A percentile compares a stretch with the other conserved stretches of the same genome.
Conservation (phyloP, 108 stramenopile species). For the Cyclotella baltica region DNA sequence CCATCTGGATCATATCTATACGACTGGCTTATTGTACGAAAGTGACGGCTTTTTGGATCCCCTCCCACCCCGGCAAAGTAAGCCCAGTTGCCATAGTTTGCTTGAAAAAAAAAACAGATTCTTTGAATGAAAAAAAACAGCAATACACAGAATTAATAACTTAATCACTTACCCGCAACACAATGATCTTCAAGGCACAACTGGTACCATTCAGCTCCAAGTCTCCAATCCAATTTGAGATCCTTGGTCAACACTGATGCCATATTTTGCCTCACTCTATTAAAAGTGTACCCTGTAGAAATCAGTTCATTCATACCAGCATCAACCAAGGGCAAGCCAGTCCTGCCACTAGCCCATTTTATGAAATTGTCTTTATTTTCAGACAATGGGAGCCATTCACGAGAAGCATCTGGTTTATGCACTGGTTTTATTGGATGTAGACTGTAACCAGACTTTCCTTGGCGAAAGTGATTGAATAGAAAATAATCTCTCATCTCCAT, state of each 20-base stretch:
- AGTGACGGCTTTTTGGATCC: slow-evolving; percentile 80
- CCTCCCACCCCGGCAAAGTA: slow-evolving; percentile 88
- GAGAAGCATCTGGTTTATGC: slow-evolving; percentile 15
- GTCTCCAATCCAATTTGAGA: slow-evolving; percentile 87
- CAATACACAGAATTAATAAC: neutral
- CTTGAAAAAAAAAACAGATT: neutral
- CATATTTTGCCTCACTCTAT: slow-evolving; percentile 92
- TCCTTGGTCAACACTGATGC: slow-evolving; percentile 89
- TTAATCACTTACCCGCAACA: slow-evolving; percentile 44
- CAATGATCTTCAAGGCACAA: slow-evolving; percentile 88
- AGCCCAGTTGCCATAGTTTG: slow-evolving; percentile 93
- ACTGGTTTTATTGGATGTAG: slow-evolving; percentile 26
- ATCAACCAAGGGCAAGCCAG: slow-evolving; percentile 90
- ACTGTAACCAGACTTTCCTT: slow-evolving; percentile 30
- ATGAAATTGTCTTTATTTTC: slow-evolving; percentile 38
- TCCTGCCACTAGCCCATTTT: slow-evolving; percentile 74
- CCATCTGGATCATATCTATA: slow-evolving; percentile 80
- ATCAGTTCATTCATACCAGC: slow-evolving; percentile 91
- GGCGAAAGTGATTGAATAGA: slow-evolving; percentile 59
- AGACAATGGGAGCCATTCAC: slow-evolving; percentile 38
- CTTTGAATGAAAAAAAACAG: neutral
- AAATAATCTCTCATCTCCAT: slow-evolving; percentile 84
- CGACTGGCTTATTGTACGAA: slow-evolving; percentile 81
- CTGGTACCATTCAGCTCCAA: slow-evolving; percentile 90
- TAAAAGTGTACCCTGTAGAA: slow-evolving; percentile 90